Evolutionary conservation across 305 asterid species (phyloP).

Genomic region (Nicotiana rustica): DNA sequence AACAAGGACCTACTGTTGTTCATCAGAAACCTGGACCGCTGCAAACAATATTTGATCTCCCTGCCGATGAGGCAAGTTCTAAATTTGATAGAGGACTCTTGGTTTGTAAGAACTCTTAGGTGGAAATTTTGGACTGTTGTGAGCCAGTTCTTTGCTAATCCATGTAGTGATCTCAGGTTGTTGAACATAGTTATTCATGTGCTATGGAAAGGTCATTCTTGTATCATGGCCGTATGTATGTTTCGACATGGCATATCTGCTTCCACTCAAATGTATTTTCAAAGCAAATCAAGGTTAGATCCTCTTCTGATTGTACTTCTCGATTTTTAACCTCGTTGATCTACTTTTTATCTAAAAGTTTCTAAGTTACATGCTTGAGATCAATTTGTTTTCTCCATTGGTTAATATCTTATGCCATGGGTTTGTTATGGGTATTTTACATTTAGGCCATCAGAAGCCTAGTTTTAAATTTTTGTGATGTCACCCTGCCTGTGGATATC

Average conservation of each 20-base stretch:
- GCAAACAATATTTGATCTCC: constrained; percentile 85
- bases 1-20: constrained; percentile 71
- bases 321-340: background rate
- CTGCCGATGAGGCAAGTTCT: constrained; percentile 81
- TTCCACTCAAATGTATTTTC: constrained; percentile 94
- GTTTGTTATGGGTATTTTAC: background rate
- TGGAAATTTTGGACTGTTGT: background rate
- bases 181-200: constrained; percentile 93
- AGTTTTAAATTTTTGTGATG: background rate
- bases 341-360: background rate
- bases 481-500: constrained; percentile 13
- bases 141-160: constrained; percentile 30
- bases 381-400: constrained; percentile 34
- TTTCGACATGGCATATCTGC: constrained; percentile 92
- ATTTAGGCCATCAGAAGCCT: background rate
- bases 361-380: constrained; percentile 19
- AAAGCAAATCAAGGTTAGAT: constrained; percentile 89
- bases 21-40: constrained; percentile 90
- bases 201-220: constrained; percentile 95
- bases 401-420: background rate
- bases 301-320: constrained; percentile 22
- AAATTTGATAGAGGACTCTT: constrained; percentile 27
- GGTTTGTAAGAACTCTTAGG: background rate
- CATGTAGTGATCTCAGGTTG: constrained; percentile 58
- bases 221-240: constrained; percentile 93